Conservation (phyloP, 345 rosid genomes). For the Chamaenerion angustifolium region DNA sequence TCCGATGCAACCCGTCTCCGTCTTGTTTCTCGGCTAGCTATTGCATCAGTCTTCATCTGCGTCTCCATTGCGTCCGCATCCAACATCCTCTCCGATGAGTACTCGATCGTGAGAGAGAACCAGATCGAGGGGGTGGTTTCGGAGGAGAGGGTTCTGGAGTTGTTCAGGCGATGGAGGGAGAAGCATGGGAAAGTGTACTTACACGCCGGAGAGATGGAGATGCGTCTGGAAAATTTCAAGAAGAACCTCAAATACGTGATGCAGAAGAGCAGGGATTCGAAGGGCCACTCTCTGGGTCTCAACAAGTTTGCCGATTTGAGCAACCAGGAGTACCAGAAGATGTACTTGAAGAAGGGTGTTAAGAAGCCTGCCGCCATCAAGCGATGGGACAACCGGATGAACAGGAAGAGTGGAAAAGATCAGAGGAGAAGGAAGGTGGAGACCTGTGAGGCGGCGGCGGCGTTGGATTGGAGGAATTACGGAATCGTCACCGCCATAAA, state of each 20-base stretch:
- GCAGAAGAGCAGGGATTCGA: slow-evolving; percentile 16
- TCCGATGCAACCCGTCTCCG: too few relatives aligned
- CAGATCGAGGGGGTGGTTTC: slow-evolving; percentile 18
- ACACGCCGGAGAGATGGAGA: slow-evolving; percentile 29
- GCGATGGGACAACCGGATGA: slow-evolving; percentile 4
- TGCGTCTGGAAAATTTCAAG: slow-evolving; percentile 27
- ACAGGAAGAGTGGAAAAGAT: not conserved
- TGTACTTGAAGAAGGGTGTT: slow-evolving; percentile 30
- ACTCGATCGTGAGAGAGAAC: slow-evolving; percentile 26
- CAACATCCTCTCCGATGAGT: slow-evolving; percentile 17
- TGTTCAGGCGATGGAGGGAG: slow-evolving; percentile 37
- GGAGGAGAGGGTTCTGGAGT: slow-evolving; percentile 28
- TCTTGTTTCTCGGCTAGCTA: too few relatives aligned
- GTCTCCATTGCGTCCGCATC: slow-evolving; percentile 12
- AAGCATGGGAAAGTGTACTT: slow-evolving; percentile 43
- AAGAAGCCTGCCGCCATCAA: slow-evolving; percentile 22
- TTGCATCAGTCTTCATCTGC: slow-evolving; percentile 8
- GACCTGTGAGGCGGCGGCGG: slow-evolving; percentile 35
- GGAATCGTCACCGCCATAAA: slow-evolving; percentile 43
- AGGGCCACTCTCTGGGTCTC: slow-evolving; percentile 26
- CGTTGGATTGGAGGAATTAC: slow-evolving; percentile 56
- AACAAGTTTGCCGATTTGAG: slow-evolving; percentile 58
- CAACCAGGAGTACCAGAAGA: slow-evolving; percentile 40
- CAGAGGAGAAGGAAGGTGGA: slow-evolving; percentile 10
- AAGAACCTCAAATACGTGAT: slow-evolving; percentile 38